Evolutionary conservation across 805 yeast genomes (phyloP).

Genomic region (Yamadazyma philogaea): DNA sequence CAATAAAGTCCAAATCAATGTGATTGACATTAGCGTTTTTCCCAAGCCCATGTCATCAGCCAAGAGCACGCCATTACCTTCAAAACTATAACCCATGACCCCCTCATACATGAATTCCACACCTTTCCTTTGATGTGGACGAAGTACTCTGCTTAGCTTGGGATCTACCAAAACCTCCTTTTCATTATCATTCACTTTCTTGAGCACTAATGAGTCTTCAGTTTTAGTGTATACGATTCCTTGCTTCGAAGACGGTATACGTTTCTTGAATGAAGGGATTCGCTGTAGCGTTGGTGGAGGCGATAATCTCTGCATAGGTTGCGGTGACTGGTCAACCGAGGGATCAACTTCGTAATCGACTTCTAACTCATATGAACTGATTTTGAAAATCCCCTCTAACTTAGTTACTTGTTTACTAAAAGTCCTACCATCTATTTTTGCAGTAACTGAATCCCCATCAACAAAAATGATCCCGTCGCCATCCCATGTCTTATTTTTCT

Average conservation of each 20-base stretch:
- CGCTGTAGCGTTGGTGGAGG: neutral
- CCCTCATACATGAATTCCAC: conserved; percentile 79
- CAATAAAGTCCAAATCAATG: conserved; percentile 78
- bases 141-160: conserved; percentile 44
- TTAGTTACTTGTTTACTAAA: conserved; percentile 15
- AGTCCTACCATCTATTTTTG: conserved; percentile 29
- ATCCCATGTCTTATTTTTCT: conserved; percentile 91
- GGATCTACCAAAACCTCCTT: conserved; percentile 52
- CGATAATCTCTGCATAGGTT: neutral
- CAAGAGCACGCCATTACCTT: conserved; percentile 68
- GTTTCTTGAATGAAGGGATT: conserved; percentile 7
- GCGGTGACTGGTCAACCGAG: neutral
- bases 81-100: conserved; percentile 61
- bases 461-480: conserved; percentile 72
- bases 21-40: conserved; percentile 75
- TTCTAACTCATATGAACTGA: conserved; percentile 64
- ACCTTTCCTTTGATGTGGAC: conserved; percentile 88
- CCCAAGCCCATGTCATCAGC: conserved; percentile 97
- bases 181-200: neutral
- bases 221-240: conserved; percentile 1
- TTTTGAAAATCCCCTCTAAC: conserved; percentile 15
- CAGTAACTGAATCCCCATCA: conserved; percentile 17
- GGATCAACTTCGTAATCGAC: conserved; percentile 45
- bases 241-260: conserved; percentile 1
- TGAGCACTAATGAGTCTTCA: conserved; percentile 9